A percentile compares a stretch with the other conserved stretches of the same genome.
Conservation (phyloP, 2,329 filamentous ascomycete species). For the Fusarium nematophilum region DNA sequence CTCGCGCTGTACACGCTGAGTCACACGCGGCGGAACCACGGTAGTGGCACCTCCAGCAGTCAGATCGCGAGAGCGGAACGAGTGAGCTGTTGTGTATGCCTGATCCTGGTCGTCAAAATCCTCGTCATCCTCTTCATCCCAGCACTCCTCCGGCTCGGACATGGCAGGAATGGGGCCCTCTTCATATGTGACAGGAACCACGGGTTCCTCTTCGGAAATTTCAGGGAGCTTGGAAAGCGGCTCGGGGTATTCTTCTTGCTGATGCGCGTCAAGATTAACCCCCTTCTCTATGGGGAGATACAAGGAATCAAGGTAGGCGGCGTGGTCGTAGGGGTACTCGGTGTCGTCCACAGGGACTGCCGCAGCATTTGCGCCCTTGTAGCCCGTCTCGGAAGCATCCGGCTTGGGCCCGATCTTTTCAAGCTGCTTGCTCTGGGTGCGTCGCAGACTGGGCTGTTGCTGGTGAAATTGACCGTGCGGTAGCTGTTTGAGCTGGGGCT, state of each 20-base stretch:
- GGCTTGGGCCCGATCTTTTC: conserved; percentile 40
- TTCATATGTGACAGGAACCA: conserved; percentile 36
- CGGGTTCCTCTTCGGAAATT: conserved; percentile 47
- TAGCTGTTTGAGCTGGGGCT: conserved; percentile 60
- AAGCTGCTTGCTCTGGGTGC: conserved; percentile 58
- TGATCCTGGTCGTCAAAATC: conserved; percentile 68
- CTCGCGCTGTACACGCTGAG: conserved; percentile 76
- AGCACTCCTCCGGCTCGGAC: conserved; percentile 73
- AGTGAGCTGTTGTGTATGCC: conserved; percentile 82
- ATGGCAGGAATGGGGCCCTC: conserved; percentile 44
- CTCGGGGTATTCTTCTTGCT: conserved; percentile 40
- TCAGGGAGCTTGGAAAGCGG: conserved; percentile 45
- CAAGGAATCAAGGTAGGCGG: conserved; percentile 45
- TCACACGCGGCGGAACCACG: conserved; percentile 78
- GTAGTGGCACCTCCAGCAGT: conserved; percentile 64
- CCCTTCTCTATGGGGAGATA: conserved; percentile 41
- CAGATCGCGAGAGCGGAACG: conserved; percentile 75
- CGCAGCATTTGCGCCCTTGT: conserved; percentile 18
- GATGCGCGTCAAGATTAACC: conserved; percentile 37
- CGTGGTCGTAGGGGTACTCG: conserved; percentile 39
- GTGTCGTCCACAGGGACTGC: conserved; percentile 29
- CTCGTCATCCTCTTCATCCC: conserved; percentile 84
- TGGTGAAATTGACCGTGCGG: conserved; percentile 40
- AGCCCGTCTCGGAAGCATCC: conserved; percentile 24
- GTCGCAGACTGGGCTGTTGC: conserved; percentile 53